Evolutionary conservation across 495 filamentous ascomycete species (phyloP), one percentile per base, ranked within the genome.

Genomic region (Penicillium canescens): DNA sequence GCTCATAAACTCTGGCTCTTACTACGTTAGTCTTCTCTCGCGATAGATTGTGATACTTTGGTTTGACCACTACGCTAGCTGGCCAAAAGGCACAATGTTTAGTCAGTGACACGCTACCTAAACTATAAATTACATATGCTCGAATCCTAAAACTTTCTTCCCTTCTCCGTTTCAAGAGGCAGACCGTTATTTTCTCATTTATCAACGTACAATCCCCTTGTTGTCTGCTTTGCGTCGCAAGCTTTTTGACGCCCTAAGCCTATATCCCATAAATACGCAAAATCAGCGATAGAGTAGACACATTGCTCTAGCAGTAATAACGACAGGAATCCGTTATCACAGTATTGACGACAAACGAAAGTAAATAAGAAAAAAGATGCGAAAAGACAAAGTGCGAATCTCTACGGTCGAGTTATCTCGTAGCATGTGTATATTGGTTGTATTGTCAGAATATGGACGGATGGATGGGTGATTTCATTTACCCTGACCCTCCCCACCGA

Each of bases 311-410:
- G 31, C 37, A 37, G 38, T 42, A 50, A 42, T 42, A 50, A 50
- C 47, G 47, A 50, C 47, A 50, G 1, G 38, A 50, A 35, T 42
- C 47, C 23, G 38, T 37, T 37, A 41, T 50, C 47, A 42, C 47
- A 50, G 31, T 50, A 39, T 50, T 42, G 37, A 13, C 24, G 38
- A 50, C 37, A 50, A 18, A 18, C 18, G 1, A 20, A 38, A 21
- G 47, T 50, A 50, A 50, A 50, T 33, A 50, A 37, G 42, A 42
- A 18, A 28, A 50, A 21, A 16, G 12, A 50, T 21, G 14, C 37
- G 23, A 39, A 33, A 23, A 50, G 4, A 34, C 14, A 31, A 34
- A 50, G 24, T n/a, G 36, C 42, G 24, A 44, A 44, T 10, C 42
- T 48, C 41, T 46, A 42, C 24, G 34, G 31, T 18, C 18, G 18